Base-by-base conservation (phyloP, 441 rosid species). In the Pelargonium citronellum region DNA sequence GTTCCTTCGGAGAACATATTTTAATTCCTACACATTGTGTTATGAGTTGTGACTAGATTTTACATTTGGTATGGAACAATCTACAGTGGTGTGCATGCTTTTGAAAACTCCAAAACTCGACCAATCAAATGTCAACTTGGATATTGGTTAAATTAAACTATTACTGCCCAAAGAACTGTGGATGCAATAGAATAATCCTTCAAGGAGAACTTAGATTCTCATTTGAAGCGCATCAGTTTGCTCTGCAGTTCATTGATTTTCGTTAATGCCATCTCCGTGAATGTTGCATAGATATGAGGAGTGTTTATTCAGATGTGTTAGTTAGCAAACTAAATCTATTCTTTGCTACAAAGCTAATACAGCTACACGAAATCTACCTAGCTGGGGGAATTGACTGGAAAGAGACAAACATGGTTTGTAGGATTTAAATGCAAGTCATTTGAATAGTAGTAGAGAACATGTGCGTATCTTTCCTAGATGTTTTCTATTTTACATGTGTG, bases 381-480 rank as follows among this genome's bases (percentile, higher is more conserved):
- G 20, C 30, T 7, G 63, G 27, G 63, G 30, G 9, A 57, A 8
- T 57, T 7, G 12, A 57, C 20, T 57, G 20, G 63, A 57, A 57
- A 5, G 9, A 57, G 63, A 19, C 27, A 8, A 57, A 57, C 30
- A 1, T 57, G 63, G 63, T 19, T 5, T 20, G 12, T 22, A 58
- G n/a, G 34, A 58, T 58, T 58, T 58, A 2, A 17, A 7, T 10
- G 9, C 30, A 1, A 57, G 63, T 57, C 27, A 17, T 19, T 22
- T 57, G 63, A 57, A 19, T 30, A 17, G 16, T 20, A 27, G 64
- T 58, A 58, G 64, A 58, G 34, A 30, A 2, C 24, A 58, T 20
- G n/a, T 0, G n/a, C 4, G 39, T 55, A 55, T 55, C 61, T 58
- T 58, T 58, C 64, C 64, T 20, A 58, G n/a, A 58, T 58, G 34